phyloP scores from a whole-genome alignment of 495 filamentous ascomycete species.

The Rusavskia elegans region DNA sequence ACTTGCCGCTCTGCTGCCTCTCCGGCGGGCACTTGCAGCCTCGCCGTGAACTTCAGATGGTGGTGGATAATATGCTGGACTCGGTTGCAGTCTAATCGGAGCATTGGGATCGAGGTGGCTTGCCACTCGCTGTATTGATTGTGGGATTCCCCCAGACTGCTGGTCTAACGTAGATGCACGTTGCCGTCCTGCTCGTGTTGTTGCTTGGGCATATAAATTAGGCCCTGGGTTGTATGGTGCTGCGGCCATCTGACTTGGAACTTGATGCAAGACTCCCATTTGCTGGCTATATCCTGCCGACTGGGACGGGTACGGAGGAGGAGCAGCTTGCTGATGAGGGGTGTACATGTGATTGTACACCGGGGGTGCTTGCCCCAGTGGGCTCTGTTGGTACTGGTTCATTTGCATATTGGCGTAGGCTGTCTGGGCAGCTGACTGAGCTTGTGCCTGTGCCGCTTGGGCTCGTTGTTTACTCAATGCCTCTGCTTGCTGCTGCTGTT shows the following conservation, averaged over 20 bases:
- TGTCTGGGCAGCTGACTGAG: constrained; percentile 34
- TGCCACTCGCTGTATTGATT: constrained; percentile 87
- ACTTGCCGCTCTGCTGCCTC: constrained; percentile 57
- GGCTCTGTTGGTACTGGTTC: constrained; percentile 40
- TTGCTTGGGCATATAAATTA: constrained; percentile 76
- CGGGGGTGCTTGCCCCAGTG: constrained; percentile 35
- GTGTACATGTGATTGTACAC: constrained; percentile 73
- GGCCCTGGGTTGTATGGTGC: constrained; percentile 50
- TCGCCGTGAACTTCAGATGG: constrained; percentile 75
- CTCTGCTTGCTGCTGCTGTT: constrained; percentile 91
- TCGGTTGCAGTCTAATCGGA: constrained; percentile 87
- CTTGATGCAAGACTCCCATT: constrained; percentile 52
- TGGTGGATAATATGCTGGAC: constrained; percentile 93
- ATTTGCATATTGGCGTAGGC: constrained; percentile 42
- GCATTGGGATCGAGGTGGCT: constrained; percentile 92
- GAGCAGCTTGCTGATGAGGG: constrained; percentile 55
- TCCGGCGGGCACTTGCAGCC: constrained; percentile 47
- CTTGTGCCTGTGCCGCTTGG: constrained; percentile 38
- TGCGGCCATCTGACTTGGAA: constrained; percentile 49
- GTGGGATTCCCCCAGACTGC: constrained; percentile 77
- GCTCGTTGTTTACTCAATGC: constrained; percentile 78
- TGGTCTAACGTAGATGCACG: constrained; percentile 93
- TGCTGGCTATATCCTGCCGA: constrained; percentile 53
- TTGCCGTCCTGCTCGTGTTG: constrained; percentile 66
- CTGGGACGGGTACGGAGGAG: constrained; percentile 74